Evolutionary conservation across 768 basidiomycete genomes (phyloP).

Genomic region (Boletus insuetus): DNA sequence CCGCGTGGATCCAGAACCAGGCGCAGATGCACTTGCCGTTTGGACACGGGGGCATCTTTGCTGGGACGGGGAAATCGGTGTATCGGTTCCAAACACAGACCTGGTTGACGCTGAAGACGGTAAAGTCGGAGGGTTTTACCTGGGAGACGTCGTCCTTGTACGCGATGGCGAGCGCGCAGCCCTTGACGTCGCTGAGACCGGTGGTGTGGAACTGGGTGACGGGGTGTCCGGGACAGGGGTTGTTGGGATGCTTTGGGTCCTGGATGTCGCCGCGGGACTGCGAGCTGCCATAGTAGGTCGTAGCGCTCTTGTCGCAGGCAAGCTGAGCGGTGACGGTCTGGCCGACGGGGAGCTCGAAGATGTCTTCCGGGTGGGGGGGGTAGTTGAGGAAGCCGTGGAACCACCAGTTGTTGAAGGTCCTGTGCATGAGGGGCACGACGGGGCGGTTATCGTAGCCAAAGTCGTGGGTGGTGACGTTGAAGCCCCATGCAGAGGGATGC

Average conservation of each 20-base stretch:
- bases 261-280: conserved; percentile 50
- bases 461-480: conserved; percentile 57
- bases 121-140: conserved; percentile 66
- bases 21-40: conserved; percentile 63
- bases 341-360: conserved; percentile 62
- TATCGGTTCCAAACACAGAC: conserved; percentile 71
- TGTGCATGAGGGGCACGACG: conserved; percentile 38
- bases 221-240: conserved; percentile 49
- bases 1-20: conserved; percentile 71
- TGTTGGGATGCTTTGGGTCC: conserved; percentile 44
- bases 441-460: conserved; percentile 66
- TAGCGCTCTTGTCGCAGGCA: conserved; percentile 58
- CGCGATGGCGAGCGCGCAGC: conserved; percentile 72
- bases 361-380: conserved; percentile 55
- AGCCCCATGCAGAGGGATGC: conserved; percentile 63
- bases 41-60: conserved; percentile 65
- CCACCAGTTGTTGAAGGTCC: conserved; percentile 50
- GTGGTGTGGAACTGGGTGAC: conserved; percentile 52
- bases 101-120: conserved; percentile 72
- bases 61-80: conserved; percentile 69
- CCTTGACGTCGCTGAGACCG: conserved; percentile 51
- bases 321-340: conserved; percentile 51
- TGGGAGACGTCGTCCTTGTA: conserved; percentile 60
- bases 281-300: conserved; percentile 51
- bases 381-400: conserved; percentile 59